Conservation (phyloP, 1,139 yeast species). For the Lodderomyces elongisporus region DNA sequence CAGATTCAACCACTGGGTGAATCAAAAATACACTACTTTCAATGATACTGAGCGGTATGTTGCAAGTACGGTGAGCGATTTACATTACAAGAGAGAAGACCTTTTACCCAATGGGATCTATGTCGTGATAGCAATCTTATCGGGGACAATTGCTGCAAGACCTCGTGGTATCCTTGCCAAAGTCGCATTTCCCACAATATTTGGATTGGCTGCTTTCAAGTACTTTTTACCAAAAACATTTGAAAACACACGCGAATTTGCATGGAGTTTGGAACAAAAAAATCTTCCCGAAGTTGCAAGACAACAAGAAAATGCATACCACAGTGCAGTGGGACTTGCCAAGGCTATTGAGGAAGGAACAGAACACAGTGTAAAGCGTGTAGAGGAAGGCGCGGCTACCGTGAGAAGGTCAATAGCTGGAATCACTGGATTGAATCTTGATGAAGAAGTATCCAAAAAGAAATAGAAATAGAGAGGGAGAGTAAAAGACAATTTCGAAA, state of each 20-base stretch:
- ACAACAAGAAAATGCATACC: conserved; percentile 50
- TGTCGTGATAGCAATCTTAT: conserved; percentile 65
- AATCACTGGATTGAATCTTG: conserved; percentile 64
- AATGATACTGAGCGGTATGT: conserved; percentile 62
- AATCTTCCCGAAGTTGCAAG: conserved; percentile 63
- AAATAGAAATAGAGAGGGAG: no score
- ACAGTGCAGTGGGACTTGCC: conserved; percentile 44
- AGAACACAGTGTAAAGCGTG: conserved; percentile 32
- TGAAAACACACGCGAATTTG: conserved; percentile 53
- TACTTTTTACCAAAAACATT: conserved; percentile 78
- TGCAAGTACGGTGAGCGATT: conserved; percentile 58
- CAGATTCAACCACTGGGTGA: conserved; percentile 19
- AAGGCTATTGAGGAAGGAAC: conserved; percentile 37
- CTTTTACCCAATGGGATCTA: conserved; percentile 73
- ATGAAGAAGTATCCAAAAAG: conserved; percentile 57
- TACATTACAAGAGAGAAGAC: conserved; percentile 71
- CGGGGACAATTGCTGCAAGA: conserved; percentile 80
- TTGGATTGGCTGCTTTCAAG: conserved; percentile 68
- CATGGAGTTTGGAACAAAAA: conserved; percentile 63
- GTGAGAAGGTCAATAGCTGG: conserved; percentile 50
- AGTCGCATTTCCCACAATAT: conserved; percentile 54
- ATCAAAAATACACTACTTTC: conserved; percentile 43
- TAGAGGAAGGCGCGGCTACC: conserved; percentile 36
- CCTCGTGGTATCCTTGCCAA: conserved; percentile 59
- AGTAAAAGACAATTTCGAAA: no score